phyloP scores from a whole-genome alignment of 768 basidiomycete species.

The Wakefieldia striispora region DNA sequence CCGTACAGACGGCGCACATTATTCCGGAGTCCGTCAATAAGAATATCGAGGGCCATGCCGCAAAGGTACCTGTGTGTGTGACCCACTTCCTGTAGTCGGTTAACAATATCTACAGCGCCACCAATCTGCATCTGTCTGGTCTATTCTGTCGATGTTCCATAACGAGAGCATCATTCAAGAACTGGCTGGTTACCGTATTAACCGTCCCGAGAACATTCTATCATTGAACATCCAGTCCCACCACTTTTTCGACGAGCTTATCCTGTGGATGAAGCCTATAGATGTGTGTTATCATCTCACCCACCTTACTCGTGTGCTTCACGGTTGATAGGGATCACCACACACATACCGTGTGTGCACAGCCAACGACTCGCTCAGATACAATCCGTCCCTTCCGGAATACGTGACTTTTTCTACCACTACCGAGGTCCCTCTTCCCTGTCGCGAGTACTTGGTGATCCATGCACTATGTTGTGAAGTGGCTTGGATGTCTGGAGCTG shows the following conservation, averaged over 20 bases:
- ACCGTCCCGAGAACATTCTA: slow-evolving; percentile 1
- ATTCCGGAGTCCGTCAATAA: too few relatives aligned
- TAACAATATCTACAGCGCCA: not conserved
- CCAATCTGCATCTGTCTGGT: not conserved
- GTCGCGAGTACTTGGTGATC: not conserved
- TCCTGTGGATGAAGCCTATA: slow-evolving; percentile 5
- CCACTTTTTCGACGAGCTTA: not conserved
- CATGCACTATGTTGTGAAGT: slow-evolving; percentile 10
- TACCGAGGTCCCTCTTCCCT: not conserved
- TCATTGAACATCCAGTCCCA: not conserved
- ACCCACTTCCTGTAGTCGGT: too few relatives aligned
- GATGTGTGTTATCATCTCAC: not conserved
- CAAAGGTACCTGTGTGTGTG: not conserved
- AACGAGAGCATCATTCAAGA: not conserved
- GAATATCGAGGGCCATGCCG: too few relatives aligned
- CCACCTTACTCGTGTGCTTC: not conserved
- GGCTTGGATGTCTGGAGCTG: slow-evolving; percentile 8
- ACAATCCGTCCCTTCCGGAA: not conserved
- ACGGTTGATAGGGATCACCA: not conserved
- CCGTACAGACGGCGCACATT: not conserved
- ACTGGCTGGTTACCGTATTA: not conserved
- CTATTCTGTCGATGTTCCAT: not conserved
- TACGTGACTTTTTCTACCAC: not conserved
- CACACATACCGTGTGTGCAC: not conserved
- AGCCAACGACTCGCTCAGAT: not conserved